phyloP scores from a whole-genome alignment of 225 moss, liverwort and hornwort genomes.

The Polytrichum commune region DNA sequence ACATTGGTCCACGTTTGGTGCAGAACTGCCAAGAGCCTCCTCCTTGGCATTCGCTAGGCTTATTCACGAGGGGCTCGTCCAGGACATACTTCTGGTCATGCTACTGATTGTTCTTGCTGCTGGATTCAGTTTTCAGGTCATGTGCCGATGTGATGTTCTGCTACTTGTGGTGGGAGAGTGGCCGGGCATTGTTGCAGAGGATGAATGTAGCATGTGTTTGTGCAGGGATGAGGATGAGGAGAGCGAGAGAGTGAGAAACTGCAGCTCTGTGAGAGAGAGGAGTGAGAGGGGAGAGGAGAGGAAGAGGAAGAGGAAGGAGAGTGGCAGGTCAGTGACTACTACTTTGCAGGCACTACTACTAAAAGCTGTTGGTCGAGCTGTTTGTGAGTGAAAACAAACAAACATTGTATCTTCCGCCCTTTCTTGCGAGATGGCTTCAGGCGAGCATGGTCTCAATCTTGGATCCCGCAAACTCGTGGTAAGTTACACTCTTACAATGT shows the following conservation, averaged over 20 bases:
- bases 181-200: conserved; percentile 55
- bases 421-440: conserved; percentile 52
- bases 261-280: conserved; percentile 77
- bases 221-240: conserved; percentile 85
- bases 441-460: conserved; percentile 61
- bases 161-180: conserved; percentile 63
- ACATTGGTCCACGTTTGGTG: conserved; percentile 11
- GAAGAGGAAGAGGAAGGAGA: conserved; percentile 66
- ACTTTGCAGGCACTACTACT: conserved; percentile 56
- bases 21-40: conserved; percentile 18
- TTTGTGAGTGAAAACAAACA: conserved; percentile 26
- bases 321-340: conserved; percentile 58
- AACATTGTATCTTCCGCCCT: conserved; percentile 7
- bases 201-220: conserved; percentile 83
- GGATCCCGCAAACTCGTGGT: conserved; percentile 77
- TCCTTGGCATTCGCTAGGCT: conserved; percentile 11
- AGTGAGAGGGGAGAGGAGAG: conserved; percentile 83
- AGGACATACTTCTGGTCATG: conserved; percentile 23
- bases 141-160: conserved; percentile 40
- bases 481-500: conserved; percentile 7
- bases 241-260: conserved; percentile 73
- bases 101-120: conserved; percentile 44
- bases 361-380: conserved; percentile 31
- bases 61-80: conserved; percentile 25
- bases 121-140: conserved; percentile 46